Evolutionary conservation across 306 rosid species (phyloP), one percentile per base, ranked within the genome.

Genomic region (Gynostemma pentaphyllum): DNA sequence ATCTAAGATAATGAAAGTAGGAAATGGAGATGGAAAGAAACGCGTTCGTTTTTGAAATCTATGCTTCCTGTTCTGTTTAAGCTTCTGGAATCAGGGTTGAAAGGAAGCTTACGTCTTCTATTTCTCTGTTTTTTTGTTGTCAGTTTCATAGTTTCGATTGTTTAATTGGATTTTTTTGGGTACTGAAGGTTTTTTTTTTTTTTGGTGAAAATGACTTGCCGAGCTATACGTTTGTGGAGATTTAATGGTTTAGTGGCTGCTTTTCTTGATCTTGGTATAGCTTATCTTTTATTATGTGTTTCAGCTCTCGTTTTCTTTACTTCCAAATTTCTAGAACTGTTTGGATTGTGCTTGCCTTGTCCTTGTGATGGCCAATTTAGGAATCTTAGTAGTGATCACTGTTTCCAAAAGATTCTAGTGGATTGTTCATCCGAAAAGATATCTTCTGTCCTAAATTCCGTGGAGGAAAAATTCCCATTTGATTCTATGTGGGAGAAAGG

Each of bases 241-340:
- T 72, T 81, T 27, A 49, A 37, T 13, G 83, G 71, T 44, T 70
- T 75, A 41, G 83, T 75, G 50, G 83, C 76, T 64, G 83, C 86
- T 26, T 81, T 75, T 75, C 76, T 81, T 72, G 83, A 81, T 70
- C 79, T 78, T 15, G 60, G 74, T 5, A 72, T 81, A 44, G 72
- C 81, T 10, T 78, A 62, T 59, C 40, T 73, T 34, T 64, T 78
- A 30, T 75, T 81, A 4, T 72, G 74, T 54, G 83, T 79, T 3
- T 67, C 83, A 0, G 64, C 72, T 46, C 55, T 78, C 24, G 74
- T 80, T 8, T 72, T 55, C 49, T 70, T 81, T 1, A 60, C 82
- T n/a, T 66, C 83, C 2, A 78, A 67, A 47, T 70, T 78, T 45
- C 67, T 81, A 22, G 75, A 63, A 40, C 40, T 81, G 26, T 78